Evolutionary conservation across 306 rosid species (phyloP).

Genomic region (Prunus mongolica): DNA sequence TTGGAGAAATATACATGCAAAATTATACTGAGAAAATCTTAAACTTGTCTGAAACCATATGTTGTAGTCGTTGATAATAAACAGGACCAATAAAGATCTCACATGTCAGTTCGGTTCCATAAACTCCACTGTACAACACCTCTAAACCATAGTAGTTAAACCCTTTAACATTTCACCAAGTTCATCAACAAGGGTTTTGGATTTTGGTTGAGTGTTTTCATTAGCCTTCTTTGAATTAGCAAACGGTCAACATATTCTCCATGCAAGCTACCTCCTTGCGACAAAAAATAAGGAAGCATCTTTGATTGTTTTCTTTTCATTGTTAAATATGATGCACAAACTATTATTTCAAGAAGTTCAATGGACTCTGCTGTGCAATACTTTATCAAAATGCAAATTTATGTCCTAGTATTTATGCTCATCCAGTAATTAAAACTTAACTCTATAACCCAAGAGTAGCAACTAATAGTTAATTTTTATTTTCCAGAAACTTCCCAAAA

Average conservation of each 20-base stretch:
- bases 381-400: no score
- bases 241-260: conserved; percentile 81
- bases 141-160: conserved; percentile 87
- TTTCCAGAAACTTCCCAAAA: not conserved
- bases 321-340: no score
- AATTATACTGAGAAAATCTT: not conserved
- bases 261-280: conserved; percentile 77
- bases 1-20: no score
- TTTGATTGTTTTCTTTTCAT: no score
- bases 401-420: no score
- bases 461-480: not conserved
- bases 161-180: conserved; percentile 76
- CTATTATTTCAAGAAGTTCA: no score
- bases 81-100: conserved; percentile 95
- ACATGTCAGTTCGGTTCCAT: conserved; percentile 82
- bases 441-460: no score
- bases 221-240: conserved; percentile 41
- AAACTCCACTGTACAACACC: conserved; percentile 88
- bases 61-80: conserved; percentile 90
- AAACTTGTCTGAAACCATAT: conserved; percentile 94
- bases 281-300: conserved; percentile 11
- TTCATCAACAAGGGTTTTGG: conserved; percentile 74
- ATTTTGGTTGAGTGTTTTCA: conserved; percentile 33
- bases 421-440: no score
- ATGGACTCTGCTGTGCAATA: no score